Evolutionary conservation across 805 yeast genomes (phyloP).

Genomic region (Candida xiaguanensis): DNA sequence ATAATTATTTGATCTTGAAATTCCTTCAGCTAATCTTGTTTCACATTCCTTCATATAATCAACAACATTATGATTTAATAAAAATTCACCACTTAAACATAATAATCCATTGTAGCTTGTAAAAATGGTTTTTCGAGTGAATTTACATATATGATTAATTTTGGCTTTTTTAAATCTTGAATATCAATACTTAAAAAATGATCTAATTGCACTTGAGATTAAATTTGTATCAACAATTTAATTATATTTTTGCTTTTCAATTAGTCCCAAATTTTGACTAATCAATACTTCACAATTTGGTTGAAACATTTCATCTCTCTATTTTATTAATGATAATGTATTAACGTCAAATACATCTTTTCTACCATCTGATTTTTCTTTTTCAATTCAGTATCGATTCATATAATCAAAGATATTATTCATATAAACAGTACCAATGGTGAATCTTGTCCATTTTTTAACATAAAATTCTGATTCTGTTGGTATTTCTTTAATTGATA

Average conservation of each 20-base stretch:
- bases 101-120: constrained; percentile 63
- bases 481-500: constrained; percentile 46
- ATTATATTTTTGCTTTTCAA: constrained; percentile 76
- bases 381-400: constrained; percentile 96
- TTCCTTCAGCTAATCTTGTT: constrained; percentile 77
- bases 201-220: constrained; percentile 72
- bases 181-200: constrained; percentile 89
- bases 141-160: constrained; percentile 74
- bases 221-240: constrained; percentile 64
- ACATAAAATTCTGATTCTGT: constrained; percentile 79
- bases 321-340: constrained; percentile 78
- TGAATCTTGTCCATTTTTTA: constrained; percentile 81
- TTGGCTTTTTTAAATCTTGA: constrained; percentile 82
- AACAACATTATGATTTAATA: constrained; percentile 75
- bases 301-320: constrained; percentile 82
- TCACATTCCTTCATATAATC: constrained; percentile 89
- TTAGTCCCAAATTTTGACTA: constrained; percentile 68
- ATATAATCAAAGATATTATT: constrained; percentile 93
- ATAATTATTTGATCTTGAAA: constrained; percentile 69
- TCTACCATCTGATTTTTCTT: constrained; percentile 91
- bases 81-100: constrained; percentile 58
- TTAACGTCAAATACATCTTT: constrained; percentile 88
- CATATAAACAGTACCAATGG: constrained; percentile 86
- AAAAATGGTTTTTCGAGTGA: constrained; percentile 77
- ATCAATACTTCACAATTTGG: constrained; percentile 59